Conservation (phyloP, 2,329 filamentous ascomycete genomes). For the Botrytis galanthina region DNA sequence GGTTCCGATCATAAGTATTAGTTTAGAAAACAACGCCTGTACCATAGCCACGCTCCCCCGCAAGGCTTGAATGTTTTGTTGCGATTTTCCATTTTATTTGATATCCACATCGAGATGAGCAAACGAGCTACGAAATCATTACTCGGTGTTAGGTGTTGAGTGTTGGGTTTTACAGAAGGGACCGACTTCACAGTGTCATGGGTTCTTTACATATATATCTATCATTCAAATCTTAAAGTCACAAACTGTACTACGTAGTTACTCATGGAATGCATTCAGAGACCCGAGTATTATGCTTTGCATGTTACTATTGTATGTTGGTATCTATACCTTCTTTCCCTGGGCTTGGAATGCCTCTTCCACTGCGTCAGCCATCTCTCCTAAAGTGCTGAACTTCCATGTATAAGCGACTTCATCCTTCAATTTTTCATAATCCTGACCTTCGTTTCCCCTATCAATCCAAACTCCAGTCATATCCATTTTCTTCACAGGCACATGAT, state of each 20-base stretch:
- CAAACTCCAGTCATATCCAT: conserved; percentile 57
- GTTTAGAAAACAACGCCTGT: not conserved
- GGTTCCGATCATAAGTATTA: not conserved
- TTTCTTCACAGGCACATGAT: conserved; percentile 62
- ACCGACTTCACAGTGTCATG: not conserved
- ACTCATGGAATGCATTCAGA: not conserved
- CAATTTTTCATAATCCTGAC: conserved; percentile 40
- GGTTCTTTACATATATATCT: not conserved
- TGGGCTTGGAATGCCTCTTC: conserved; percentile 24
- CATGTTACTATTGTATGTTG: not conserved
- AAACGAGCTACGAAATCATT: conserved; percentile 9
- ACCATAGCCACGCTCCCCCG: not conserved
- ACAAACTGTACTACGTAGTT: not conserved
- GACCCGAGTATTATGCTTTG: not conserved
- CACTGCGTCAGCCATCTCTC: conserved; percentile 26
- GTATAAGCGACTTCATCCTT: conserved; percentile 45
- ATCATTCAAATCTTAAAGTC: not conserved
- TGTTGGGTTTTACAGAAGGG: not conserved
- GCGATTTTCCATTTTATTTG: not conserved
- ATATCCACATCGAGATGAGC: conserved; percentile 9
- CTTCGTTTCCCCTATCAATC: conserved; percentile 51
- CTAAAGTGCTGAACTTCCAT: conserved; percentile 57
- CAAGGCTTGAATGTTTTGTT: not conserved
- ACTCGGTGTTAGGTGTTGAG: conserved; percentile 7
- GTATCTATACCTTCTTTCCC: not conserved